Base-by-base conservation (phyloP, 2,329 filamentous ascomycete species). In the Penicillium sclerotiorum region DNA sequence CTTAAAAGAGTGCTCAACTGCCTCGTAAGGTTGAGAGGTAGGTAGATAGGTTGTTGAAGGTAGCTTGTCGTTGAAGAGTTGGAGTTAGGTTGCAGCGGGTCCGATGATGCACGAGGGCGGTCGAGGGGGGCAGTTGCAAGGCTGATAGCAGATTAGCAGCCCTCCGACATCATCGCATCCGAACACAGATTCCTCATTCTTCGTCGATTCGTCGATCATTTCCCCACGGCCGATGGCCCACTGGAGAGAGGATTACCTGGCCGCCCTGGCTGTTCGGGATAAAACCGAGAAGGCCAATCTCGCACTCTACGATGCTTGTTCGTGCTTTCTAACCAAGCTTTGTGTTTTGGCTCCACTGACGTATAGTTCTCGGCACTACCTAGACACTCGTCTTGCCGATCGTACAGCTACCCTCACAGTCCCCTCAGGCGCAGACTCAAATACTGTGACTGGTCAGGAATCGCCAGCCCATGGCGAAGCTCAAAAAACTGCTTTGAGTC, bases 181-280 rank as follows among this genome's bases (percentile, higher is more conserved):
- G 53, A 56, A 43, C 47, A 42, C 47, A 52, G n/a, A n/a, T n/a
- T n/a, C n/a, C n/a, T n/a, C n/a, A n/a, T n/a, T n/a, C n/a, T 46
- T 45, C 49, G 25, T 37, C 21, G 9, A 3, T n/a, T 33, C 20
- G 23, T 39, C 43, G 47, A 55, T 49, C 39, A 13, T 33, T 49
- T 45, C 27, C 36, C 50, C 55, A 23, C 45, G 28, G 58, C 45
- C 51, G 46, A 84, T 85, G 82, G 79, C 83, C 56, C 83, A 82
- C 76, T 95, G 92, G 89, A 82, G 86, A 64, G 85, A 89, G 59
- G 88, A 95, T 64, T 96, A 95, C 70, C 78, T 89, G 55, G 78
- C 83, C 54, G 87, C 87, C 57, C 79, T 97, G 58, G 81, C 84
- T 60, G 85, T 87, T 62, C 79, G 85, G 56, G 89, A 90, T 62